These are phyloP conservation scores for sorghum (Sorghum bicolor) DNA, from an alignment of 176 grass and related monocot genomes.

Conservation along the genomic window DNA sequence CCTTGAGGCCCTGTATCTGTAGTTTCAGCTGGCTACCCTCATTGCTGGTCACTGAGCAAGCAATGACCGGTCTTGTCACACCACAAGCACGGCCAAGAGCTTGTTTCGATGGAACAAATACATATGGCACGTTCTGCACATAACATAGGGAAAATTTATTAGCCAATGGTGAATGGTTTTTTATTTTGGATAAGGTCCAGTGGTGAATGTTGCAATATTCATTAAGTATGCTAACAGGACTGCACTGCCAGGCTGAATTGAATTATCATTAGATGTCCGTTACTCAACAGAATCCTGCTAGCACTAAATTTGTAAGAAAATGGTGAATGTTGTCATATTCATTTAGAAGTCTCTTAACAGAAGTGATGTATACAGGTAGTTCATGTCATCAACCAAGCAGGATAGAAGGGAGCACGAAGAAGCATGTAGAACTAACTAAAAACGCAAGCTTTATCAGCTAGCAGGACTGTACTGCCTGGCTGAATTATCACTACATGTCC, in stretches of 20 bases:
- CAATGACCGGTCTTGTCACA: conserved; percentile 80
- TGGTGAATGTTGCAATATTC: neutral
- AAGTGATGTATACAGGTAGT: neutral
- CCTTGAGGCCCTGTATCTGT: conserved; percentile 76
- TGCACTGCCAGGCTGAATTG: neutral
- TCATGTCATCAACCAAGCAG: neutral
- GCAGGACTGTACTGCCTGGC: neutral
- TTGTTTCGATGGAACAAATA: conserved; percentile 84
- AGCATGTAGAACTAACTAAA: neutral
- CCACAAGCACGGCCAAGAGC: conserved; percentile 85
- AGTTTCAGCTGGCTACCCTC: conserved; percentile 73
- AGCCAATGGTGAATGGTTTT: neutral
- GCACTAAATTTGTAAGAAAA: neutral
- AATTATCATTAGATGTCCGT: neutral
- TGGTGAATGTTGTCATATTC: neutral
- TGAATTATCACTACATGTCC: neutral
- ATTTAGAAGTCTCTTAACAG: neutral
- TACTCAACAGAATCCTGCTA: neutral
- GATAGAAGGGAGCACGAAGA: neutral
- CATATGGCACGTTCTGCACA: conserved; percentile 75
- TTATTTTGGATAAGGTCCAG: no score
- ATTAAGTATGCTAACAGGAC: neutral
- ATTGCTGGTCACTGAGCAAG: conserved; percentile 83
- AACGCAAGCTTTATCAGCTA: neutral
- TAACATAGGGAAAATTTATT: neutral